phyloP scores from a whole-genome alignment of 306 rosid genomes.

The Lathyrus sativus region DNA sequence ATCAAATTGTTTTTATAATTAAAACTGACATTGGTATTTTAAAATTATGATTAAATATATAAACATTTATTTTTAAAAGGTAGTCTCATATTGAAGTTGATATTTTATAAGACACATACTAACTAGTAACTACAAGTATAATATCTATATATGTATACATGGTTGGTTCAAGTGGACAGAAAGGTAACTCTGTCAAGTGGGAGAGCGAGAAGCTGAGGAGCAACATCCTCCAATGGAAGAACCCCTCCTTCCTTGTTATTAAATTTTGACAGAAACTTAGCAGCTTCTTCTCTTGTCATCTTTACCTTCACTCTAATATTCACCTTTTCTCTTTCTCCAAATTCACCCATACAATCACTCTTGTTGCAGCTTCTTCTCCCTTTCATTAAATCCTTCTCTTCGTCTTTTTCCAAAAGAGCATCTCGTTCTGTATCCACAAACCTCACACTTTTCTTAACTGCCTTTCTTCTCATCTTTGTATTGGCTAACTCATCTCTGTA shows the following conservation, averaged over 20 bases:
- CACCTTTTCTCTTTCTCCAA: constrained; percentile 25
- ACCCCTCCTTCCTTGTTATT: constrained; percentile 59
- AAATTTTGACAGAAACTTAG: constrained; percentile 49
- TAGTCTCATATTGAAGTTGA: too few species aligned
- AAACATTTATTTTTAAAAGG: too few species aligned
- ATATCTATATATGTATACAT: neutral
- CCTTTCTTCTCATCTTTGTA: constrained; percentile 15
- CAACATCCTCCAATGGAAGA: constrained; percentile 59
- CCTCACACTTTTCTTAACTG: constrained; percentile 35
- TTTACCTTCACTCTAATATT: constrained; percentile 56
- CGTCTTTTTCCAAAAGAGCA: constrained; percentile 25
- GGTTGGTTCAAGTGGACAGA: constrained; percentile 6
- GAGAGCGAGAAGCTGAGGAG: constrained; percentile 40
- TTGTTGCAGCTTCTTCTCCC: neutral
- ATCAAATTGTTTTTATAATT: too few species aligned
- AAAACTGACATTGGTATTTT: too few species aligned
- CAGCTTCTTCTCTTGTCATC: constrained; percentile 76
- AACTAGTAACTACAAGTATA: too few species aligned
- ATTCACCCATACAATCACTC: neutral
- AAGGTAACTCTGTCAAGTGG: constrained; percentile 43
- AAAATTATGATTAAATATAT: too few species aligned
- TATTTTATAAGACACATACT: too few species aligned
- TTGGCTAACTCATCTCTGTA: constrained; percentile 54
- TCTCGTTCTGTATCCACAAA: constrained; percentile 30
- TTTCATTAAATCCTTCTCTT: constrained; percentile 15